Evolutionary conservation across 208 protist genomes (phyloP), one percentile per base, ranked within the genome.

Genomic region (Trypanosoma avium): DNA sequence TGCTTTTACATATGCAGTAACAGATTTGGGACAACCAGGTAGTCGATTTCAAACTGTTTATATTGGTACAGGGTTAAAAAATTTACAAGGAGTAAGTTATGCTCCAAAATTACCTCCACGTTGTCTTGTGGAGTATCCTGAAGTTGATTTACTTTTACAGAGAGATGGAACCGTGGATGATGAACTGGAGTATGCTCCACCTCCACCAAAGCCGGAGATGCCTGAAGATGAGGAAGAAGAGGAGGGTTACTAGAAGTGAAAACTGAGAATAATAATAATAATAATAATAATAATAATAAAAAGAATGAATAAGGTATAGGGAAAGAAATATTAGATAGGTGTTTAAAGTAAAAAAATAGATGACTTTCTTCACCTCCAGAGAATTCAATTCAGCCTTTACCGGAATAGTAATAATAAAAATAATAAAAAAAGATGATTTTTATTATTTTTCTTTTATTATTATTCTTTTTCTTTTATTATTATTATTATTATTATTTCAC

Each of bases 31-130:
- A 17, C 81, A 78, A 32, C 86, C 90, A 4, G 92, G 92, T 2
- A 84, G 89, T 12, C 54, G 68, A 42, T 93, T 75, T 49, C 73
- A 81, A 57, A 90, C 86, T 69, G 50, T 89, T 30, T 97, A 97
- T 77, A 76, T 90, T 53, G 93, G 93, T 26, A 85, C 77, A 22
- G 93, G 90, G 0, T 65, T 97, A 21, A 97, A 97, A 80, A 86
- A 79, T 62, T 52, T 81, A 22, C 60, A 85, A 33, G 64, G 83
- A 4, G 72, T 75, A 27, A 73, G 70, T 63, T 95, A 90, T 73
- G 62, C 77, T 12, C 92, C 92, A 27, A 61, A 61, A 40, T 77
- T 95, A 19, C 92, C 92, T 1, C 82, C 92, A 24, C 73, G 73
- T 4, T 81, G 71, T 61, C 70, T 87, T 61, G 66, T 76, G 8